Evolutionary conservation across 2,329 filamentous ascomycete genomes (phyloP), one percentile per base, ranked within the genome.

Genomic region (Simplicillium sp.): DNA sequence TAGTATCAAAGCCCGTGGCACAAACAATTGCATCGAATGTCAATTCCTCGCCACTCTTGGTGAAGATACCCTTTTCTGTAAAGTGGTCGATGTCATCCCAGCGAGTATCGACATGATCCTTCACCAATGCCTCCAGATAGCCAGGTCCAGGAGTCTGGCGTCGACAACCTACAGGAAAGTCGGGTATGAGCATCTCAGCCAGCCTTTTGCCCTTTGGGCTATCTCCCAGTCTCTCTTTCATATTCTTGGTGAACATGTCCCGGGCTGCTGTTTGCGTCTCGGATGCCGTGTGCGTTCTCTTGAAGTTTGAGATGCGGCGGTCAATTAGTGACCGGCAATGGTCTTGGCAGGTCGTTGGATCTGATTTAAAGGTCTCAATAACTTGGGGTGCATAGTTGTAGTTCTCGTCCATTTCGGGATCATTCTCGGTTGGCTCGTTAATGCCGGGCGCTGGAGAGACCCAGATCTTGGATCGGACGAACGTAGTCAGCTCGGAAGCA

Each of bases 1-100:
- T 71, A n/a, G 65, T 65, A 48, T 75, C 65, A 48, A 73, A 75
- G 3, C 72, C 71, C 0, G 71, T 75, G 16, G 71, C 71, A 46
- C 71, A 75, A 37, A 78, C 59, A 20, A 79, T 68, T 15, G 62
- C 65, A 48, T 79, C 75, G 13, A 75, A 64, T 36, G 69, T 59
- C 35, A 71, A 50, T 12, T 67, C 51, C 37, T 64, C 51, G 13
- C 68, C 71, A 4, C 63, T 64, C 1, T 55, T 58, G 11, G 74
- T 61, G 46, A 70, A 58, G 31, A 77, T 59, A 3, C 72, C 71
- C 12, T 64, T 61, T 11, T 64, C 54, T 2, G 73, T 66, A 34
- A 77, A 60, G 20, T 25, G 20, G 9, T 25, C 20, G 5, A 25
- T 25, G 20, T 7, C 55, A 64, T 15, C 70, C 58, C 4, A 75